phyloP scores from a whole-genome alignment of 1,284 basidiomycete species.

The Puccinia triticina region DNA sequence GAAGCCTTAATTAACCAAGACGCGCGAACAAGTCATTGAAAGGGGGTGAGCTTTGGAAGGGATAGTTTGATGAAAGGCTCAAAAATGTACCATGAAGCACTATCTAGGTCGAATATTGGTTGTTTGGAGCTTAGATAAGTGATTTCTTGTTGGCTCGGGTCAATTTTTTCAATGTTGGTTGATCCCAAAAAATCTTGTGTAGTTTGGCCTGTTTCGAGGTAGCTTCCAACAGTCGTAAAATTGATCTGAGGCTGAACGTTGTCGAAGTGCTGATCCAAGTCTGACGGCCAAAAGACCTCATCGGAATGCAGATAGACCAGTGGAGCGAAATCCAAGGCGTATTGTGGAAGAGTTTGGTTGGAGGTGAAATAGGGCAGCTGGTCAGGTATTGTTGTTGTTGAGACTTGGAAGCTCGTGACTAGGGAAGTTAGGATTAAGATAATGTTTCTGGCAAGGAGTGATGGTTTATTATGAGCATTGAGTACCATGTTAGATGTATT shows the following conservation, averaged over 20 bases:
- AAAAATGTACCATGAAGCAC: background rate
- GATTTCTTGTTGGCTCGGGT: background rate
- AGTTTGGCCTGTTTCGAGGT: background rate
- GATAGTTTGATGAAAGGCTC: background rate
- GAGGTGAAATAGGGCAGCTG: constrained; percentile 11
- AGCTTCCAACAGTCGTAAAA: background rate
- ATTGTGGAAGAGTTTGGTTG: constrained; percentile 34
- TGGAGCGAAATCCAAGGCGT: constrained; percentile 32
- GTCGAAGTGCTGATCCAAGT: constrained; percentile 5
- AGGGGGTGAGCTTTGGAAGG: background rate
- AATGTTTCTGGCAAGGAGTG: too few species aligned
- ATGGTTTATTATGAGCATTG: too few species aligned
- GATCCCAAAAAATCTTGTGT: background rate
- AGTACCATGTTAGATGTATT: too few species aligned
- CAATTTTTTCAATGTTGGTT: background rate
- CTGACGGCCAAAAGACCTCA: constrained; percentile 36
- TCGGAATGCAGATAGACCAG: constrained; percentile 43
- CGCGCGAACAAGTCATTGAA: background rate
- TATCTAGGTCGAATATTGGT: constrained; percentile 21
- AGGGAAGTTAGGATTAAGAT: too few species aligned
- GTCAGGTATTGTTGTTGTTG: background rate
- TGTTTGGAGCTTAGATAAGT: constrained; percentile 23
- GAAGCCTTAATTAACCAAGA: background rate
- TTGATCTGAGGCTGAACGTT: constrained; percentile 33
- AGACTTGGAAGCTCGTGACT: too few species aligned